phyloP scores from a whole-genome alignment of 768 basidiomycete genomes.

The Leccinum aurantiacum region DNA sequence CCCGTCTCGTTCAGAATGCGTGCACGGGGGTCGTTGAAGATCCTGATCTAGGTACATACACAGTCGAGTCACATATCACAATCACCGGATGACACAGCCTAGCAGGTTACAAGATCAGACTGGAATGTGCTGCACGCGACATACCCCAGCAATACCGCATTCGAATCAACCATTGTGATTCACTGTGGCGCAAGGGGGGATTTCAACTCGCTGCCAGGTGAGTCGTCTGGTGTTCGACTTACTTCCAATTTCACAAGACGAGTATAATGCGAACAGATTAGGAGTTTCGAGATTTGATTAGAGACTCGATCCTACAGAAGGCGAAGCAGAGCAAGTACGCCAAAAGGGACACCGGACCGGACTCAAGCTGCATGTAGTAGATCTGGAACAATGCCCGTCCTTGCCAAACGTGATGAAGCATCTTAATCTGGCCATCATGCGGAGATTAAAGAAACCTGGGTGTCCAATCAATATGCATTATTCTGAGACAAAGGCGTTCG shows the following conservation, averaged over 20 bases:
- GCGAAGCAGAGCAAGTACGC: not conserved
- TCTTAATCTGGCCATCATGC: not conserved
- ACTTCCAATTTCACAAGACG: not conserved
- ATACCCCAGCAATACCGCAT: not conserved
- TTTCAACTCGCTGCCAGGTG: not conserved
- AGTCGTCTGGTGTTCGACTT: not conserved
- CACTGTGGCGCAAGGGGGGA: not conserved
- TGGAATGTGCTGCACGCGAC: not conserved
- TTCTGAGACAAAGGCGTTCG: not conserved
- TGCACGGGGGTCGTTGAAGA: not conserved
- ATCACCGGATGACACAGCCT: not conserved
- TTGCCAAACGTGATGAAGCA: not conserved
- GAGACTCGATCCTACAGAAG: not conserved
- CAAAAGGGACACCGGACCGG: not conserved
- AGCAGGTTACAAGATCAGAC: constrained; percentile 6
- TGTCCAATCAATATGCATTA: not conserved
- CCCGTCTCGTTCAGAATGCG: not conserved
- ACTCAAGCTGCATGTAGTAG: not conserved
- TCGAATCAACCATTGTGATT: not conserved
- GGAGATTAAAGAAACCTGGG: constrained; percentile 5
- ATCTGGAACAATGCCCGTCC: constrained; percentile 1
- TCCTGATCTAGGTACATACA: not conserved
- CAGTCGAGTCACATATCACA: not conserved
- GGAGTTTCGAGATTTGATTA: not conserved
- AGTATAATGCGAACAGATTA: not conserved